Conservation (phyloP, 106 monocot species). For the Acorus calamus region DNA sequence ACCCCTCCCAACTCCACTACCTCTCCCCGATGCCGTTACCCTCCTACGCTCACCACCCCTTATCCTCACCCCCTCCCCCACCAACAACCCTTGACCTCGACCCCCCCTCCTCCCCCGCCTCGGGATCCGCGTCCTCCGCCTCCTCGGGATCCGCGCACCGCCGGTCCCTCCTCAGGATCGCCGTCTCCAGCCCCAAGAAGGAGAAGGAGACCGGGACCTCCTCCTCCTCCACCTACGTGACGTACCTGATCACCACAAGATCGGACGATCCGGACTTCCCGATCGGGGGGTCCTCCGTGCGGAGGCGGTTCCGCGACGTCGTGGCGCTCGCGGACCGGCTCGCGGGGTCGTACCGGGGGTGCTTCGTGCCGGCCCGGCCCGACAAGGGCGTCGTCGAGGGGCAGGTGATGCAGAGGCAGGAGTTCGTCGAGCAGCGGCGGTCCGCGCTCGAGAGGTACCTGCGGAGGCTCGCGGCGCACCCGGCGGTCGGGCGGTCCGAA, state of each 20-base stretch:
- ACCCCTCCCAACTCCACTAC: no score
- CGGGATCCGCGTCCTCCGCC: no score
- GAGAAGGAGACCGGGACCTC: constrained; percentile 38
- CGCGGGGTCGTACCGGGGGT: constrained; percentile 65
- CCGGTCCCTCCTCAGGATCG: constrained; percentile 17
- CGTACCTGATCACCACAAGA: constrained; percentile 62
- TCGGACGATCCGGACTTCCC: constrained; percentile 1
- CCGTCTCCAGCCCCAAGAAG: constrained; percentile 63
- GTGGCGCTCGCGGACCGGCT: constrained; percentile 84
- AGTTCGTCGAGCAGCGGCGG: constrained; percentile 90
- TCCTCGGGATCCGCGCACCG: no score
- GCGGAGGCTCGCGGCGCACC: constrained; percentile 51
- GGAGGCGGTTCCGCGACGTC: constrained; percentile 81
- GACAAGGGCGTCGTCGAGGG: constrained; percentile 85
- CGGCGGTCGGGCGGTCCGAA: constrained; percentile 58
- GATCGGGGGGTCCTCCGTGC: constrained; percentile 26
- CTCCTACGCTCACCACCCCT: no score
- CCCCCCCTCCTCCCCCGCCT: no score
- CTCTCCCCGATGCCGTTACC: no score
- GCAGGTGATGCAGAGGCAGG: constrained; percentile 89
- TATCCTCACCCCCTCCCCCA: no score
- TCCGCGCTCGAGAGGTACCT: constrained; percentile 73
- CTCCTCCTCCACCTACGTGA: constrained; percentile 53
- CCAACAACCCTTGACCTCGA: no score
- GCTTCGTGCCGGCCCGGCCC: constrained; percentile 73